A percentile compares a stretch with the other conserved stretches of the same genome.
Evolutionary conservation across 2,329 filamentous ascomycete genomes (phyloP).

Genomic region (Rutstroemia sp.): DNA sequence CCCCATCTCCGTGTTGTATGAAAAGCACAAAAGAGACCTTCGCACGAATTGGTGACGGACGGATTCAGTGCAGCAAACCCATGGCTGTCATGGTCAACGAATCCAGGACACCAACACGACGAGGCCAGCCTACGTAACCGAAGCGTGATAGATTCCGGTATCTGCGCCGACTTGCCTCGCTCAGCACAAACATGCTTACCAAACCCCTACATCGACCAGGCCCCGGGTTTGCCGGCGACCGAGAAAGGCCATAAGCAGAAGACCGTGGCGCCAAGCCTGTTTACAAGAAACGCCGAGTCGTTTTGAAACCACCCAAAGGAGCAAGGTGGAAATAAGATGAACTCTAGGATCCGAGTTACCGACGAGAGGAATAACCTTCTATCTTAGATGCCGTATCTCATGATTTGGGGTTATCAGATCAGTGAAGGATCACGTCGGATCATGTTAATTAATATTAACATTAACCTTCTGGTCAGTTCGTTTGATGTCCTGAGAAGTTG

Average conservation of each 20-base stretch:
- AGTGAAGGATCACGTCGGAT: neutral
- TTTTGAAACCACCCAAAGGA: constrained; percentile 4
- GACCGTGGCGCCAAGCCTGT: neutral
- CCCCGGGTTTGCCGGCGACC: neutral
- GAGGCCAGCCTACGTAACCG: too few relatives aligned
- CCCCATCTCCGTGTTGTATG: too few relatives aligned
- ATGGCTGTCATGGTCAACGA: too few relatives aligned
- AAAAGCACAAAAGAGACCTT: neutral
- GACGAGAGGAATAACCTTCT: neutral
- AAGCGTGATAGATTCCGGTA: too few relatives aligned
- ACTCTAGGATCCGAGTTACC: neutral
- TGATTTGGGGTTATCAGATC: neutral
- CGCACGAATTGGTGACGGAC: too few relatives aligned
- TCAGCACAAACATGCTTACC: too few relatives aligned
- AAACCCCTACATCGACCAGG: too few relatives aligned
- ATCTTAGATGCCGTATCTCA: neutral
- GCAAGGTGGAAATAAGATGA: neutral
- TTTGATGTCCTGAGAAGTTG: neutral
- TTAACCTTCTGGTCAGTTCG: neutral
- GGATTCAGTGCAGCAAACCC: too few relatives aligned
- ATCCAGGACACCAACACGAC: too few relatives aligned
- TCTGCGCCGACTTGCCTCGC: too few relatives aligned
- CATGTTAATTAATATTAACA: neutral
- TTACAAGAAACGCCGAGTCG: neutral
- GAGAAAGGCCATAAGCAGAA: neutral